Percentiles rank a stretch among this genome's conserved stretches.
Conservation (phyloP, 2,329 filamentous ascomycete species). For the Didymosphaeria variabile region DNA sequence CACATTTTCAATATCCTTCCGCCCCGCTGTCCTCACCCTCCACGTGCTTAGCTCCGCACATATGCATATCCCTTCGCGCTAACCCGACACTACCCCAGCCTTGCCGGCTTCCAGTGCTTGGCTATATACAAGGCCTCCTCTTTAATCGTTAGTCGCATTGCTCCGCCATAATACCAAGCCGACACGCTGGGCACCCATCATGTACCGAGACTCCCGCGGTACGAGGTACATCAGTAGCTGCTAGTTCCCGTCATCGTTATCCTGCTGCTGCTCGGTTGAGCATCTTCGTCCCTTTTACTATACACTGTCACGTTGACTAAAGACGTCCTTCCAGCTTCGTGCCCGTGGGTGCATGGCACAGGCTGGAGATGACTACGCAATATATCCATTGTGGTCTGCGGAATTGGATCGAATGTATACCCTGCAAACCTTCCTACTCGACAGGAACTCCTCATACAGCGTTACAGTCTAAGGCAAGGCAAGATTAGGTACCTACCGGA, state of each 20-base stretch:
- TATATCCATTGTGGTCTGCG: neutral
- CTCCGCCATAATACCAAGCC: neutral
- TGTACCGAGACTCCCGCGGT: no score
- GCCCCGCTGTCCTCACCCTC: neutral
- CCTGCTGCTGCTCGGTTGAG: no score
- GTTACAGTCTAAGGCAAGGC: neutral
- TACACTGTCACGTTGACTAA: no score
- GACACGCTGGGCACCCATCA: neutral
- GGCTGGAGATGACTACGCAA: no score
- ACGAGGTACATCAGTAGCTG: no score
- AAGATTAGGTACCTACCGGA: neutral
- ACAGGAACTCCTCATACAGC: no score
- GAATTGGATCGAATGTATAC: neutral
- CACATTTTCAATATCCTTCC: no score
- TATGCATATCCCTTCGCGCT: neutral
- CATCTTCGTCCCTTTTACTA: no score
- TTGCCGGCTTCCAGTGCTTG: neutral
- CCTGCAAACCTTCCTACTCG: no score
- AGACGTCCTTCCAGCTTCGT: no score
- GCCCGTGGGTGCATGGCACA: no score
- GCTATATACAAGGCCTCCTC: neutral
- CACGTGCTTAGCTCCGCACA: slow-evolving; percentile 6
- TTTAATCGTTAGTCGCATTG: neutral
- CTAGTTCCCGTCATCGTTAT: no score
- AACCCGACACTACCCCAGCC: slow-evolving; percentile 11